These are phyloP conservation scores for Trichoderma atrobrunneum DNA, from an alignment of 2,329 filamentous ascomycete genomes.

Conservation along the genomic window DNA sequence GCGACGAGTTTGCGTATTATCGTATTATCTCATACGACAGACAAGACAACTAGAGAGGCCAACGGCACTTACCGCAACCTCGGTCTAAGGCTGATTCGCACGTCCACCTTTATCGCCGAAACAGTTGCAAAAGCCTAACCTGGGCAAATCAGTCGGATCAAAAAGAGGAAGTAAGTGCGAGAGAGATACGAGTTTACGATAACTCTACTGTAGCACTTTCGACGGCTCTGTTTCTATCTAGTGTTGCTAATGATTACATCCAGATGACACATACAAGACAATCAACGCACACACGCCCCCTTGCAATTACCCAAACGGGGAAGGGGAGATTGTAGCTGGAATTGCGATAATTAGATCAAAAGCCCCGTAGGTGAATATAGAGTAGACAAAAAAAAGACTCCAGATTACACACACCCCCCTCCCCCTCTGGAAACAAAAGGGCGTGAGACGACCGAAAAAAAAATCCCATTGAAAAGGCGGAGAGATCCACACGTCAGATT, in stretches of 20 bases:
- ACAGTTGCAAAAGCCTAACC: not conserved
- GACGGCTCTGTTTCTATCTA: not conserved
- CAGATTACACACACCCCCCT: not conserved
- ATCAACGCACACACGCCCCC: not conserved
- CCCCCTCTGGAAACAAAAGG: not conserved
- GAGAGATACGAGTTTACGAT: not conserved
- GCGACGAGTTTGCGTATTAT: not conserved
- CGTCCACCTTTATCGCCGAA: not conserved
- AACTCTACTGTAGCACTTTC: not conserved
- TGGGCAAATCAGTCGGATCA: not conserved
- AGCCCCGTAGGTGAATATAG: not conserved
- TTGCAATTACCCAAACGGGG: not conserved
- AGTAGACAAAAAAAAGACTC: not conserved
- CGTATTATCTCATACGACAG: not conserved
- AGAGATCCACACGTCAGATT: constrained; percentile 17
- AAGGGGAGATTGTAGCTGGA: not conserved
- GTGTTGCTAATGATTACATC: not conserved
- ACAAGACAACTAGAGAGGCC: not conserved
- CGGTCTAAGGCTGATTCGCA: not conserved
- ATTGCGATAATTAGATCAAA: not conserved
- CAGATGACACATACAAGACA: not conserved
- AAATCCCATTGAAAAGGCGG: not conserved
- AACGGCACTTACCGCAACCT: not conserved
- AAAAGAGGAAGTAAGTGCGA: not conserved
- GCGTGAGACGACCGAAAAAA: not conserved